Conservation (phyloP, 1,139 yeast genomes). For the Blastobotrys persicus region DNA sequence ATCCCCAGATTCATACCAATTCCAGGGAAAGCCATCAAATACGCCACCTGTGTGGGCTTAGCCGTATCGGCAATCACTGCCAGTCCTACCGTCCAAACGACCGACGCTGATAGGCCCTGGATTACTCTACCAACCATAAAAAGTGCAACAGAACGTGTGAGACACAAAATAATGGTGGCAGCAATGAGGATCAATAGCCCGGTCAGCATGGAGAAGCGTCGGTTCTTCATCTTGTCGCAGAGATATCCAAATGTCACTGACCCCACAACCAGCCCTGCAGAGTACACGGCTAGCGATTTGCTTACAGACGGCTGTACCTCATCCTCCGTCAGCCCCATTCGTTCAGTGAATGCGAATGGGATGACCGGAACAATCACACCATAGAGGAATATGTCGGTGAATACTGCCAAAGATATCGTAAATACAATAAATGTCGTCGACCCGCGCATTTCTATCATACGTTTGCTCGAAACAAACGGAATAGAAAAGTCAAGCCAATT, state of each 20-base stretch:
- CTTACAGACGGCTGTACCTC: constrained; percentile 35
- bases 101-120: constrained; percentile 39
- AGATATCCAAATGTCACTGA: constrained; percentile 35
- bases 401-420: constrained; percentile 35
- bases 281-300: constrained; percentile 35
- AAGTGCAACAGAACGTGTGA: constrained; percentile 31
- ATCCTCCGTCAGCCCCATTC: constrained; percentile 31
- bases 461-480: constrained; percentile 9
- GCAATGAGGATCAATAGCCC: constrained; percentile 36
- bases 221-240: constrained; percentile 30
- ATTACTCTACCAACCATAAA: constrained; percentile 37
- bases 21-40: constrained; percentile 36
- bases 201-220: constrained; percentile 33
- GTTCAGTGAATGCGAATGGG: constrained; percentile 35
- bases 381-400: constrained; percentile 37
- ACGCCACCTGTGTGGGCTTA: constrained; percentile 29
- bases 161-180: constrained; percentile 33
- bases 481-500: constrained; percentile 1
- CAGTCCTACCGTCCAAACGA: constrained; percentile 41
- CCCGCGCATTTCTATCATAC: constrained; percentile 29
- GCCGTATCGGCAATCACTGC: constrained; percentile 38
- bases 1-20: constrained; percentile 35
- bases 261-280: constrained; percentile 37
- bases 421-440: constrained; percentile 30
- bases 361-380: constrained; percentile 38